phyloP scores from a whole-genome alignment of 2,329 filamentous ascomycete species.

The Dactylellina haptotyla region DNA sequence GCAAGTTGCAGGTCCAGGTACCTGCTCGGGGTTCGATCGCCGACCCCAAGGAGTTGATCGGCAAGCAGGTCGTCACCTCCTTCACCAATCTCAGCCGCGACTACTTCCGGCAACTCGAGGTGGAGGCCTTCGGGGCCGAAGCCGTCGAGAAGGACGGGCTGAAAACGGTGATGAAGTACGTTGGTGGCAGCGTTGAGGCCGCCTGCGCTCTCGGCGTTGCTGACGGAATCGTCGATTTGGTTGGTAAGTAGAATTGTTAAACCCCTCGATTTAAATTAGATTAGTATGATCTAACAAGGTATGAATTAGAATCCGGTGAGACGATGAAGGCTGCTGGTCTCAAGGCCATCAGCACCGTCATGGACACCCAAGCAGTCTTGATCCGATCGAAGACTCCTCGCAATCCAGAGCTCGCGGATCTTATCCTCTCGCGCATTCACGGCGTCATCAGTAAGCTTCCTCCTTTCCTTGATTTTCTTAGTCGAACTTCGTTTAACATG shows the following conservation, averaged over 20 bases:
- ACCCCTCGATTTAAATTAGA: too few relatives aligned
- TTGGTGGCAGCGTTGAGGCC: slow-evolving; percentile 96
- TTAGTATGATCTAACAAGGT: slow-evolving; percentile 21
- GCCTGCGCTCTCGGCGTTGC: slow-evolving; percentile 95
- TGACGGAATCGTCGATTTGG: slow-evolving; percentile 96
- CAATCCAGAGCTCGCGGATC: slow-evolving; percentile 80
- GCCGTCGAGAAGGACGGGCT: slow-evolving; percentile 67
- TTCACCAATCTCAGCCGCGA: slow-evolving; percentile 84
- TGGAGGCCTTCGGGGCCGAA: slow-evolving; percentile 63
- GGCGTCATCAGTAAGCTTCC: slow-evolving; percentile 80
- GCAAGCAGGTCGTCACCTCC: slow-evolving; percentile 93
- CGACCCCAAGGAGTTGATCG: slow-evolving; percentile 80
- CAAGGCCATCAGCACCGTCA: slow-evolving; percentile 91
- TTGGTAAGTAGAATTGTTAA: slow-evolving; percentile 71
- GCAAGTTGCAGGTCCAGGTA: slow-evolving; percentile 96
- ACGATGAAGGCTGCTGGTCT: slow-evolving; percentile 97
- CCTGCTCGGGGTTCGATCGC: slow-evolving; percentile 81
- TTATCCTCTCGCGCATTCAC: slow-evolving; percentile 85
- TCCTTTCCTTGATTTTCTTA: neutral
- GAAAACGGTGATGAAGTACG: slow-evolving; percentile 88
- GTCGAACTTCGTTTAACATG: slow-evolving; percentile 39
- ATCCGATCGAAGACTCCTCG: slow-evolving; percentile 89
- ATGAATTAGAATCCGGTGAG: slow-evolving; percentile 84
- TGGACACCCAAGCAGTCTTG: slow-evolving; percentile 85
- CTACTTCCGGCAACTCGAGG: slow-evolving; percentile 78